phyloP scores from a whole-genome alignment of 257 asterid species.

The Catharanthus roseus region DNA sequence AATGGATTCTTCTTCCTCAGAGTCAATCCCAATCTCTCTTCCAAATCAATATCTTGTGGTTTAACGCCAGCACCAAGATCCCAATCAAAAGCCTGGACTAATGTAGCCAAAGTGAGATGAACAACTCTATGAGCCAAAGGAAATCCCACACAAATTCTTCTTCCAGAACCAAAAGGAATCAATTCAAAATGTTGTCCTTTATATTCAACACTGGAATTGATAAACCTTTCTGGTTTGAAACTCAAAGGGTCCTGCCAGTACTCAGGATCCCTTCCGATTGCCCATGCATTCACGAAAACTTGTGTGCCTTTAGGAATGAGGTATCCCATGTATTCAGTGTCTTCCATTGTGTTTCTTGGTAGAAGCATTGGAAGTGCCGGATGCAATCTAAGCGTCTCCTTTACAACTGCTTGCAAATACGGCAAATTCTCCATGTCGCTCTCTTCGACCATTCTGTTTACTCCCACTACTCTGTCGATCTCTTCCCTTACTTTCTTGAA shows the following conservation, averaged over 20 bases:
- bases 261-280: slow-evolving; percentile 20
- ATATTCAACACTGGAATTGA: slow-evolving; percentile 18
- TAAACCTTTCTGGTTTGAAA: slow-evolving; percentile 22
- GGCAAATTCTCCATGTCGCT: slow-evolving; percentile 22
- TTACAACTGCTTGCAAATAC: slow-evolving; percentile 21
- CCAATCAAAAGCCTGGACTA: slow-evolving; percentile 27
- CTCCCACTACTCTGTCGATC: slow-evolving; percentile 18
- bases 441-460: slow-evolving; percentile 18
- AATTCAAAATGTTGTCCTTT: slow-evolving; percentile 26
- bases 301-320: slow-evolving; percentile 20
- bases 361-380: slow-evolving; percentile 24
- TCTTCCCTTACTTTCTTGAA: slow-evolving; percentile 27
- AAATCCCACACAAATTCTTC: slow-evolving; percentile 26
- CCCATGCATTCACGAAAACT: slow-evolving; percentile 24
- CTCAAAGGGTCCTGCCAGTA: slow-evolving; percentile 19
- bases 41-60: slow-evolving; percentile 16
- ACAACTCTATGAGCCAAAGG: slow-evolving; percentile 25
- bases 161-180: slow-evolving; percentile 27
- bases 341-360: slow-evolving; percentile 24
- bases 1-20: slow-evolving; percentile 22
- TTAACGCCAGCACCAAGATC: slow-evolving; percentile 19
- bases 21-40: slow-evolving; percentile 22
- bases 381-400: slow-evolving; percentile 18
- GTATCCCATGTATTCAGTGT: slow-evolving; percentile 25
- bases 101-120: slow-evolving; percentile 18